Evolutionary conservation across 2,329 filamentous ascomycete species (phyloP), one percentile per base, ranked within the genome.

Genomic region (Orbilia quercus): DNA sequence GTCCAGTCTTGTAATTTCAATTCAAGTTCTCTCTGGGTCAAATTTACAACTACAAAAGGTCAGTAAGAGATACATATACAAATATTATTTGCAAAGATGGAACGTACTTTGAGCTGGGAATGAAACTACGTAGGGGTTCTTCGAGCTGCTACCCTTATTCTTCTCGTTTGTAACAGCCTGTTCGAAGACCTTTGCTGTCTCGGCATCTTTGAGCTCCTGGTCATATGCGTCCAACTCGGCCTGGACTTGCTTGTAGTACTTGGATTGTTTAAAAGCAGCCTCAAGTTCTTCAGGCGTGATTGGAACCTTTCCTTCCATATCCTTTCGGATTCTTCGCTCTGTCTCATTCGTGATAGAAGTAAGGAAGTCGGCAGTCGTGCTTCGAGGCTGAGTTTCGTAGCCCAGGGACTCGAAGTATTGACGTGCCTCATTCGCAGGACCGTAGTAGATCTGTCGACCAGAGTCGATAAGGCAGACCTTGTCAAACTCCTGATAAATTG

Each of bases 401-500:
- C 89, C 89, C 14, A 91, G 82, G 54, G 87, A 83, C 69, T 87
- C 82, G 78, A 91, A 91, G 79, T 90, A 91, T 66, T 85, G 82
- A 64, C 84, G 85, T 1, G 89, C 89, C 47, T 86, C 82, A n/a
- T 82, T 81, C 2, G 85, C 84, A 1, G 85, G 86, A 0, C 89
- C 89, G 78, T 87, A 87, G 80, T 86, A 91, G 60, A 90, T 85
- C 80, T 88, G 87, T 2, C 88, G 86, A 0, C 91, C 91, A 54
- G 86, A 82, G 75, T 93, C 89, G 59, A 94, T 91, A 18, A 93
- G 86, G 55, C 93, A 80, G 1, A 93, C 90, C 80, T 93, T 93
- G 79, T 95, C 91, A 85, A 93, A 91, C 31, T 90, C 82, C 75
- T 88, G 84, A 77, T 90, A 90, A 72, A 90, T 89, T 20, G 85